phyloP scores from a whole-genome alignment of 1,284 basidiomycete genomes.

The Microbotryum scabiosae region DNA sequence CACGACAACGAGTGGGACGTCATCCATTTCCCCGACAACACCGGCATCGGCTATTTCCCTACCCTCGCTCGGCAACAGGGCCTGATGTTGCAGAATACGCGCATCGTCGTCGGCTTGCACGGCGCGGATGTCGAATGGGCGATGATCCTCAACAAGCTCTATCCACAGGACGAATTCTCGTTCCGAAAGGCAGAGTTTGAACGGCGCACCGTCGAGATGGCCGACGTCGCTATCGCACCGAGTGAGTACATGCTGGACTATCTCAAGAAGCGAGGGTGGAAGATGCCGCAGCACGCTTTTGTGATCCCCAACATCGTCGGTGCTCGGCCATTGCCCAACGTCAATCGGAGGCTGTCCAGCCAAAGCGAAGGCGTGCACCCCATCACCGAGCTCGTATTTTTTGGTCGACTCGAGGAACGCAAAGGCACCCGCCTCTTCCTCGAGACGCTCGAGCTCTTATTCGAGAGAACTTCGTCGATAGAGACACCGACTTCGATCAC shows the following conservation, averaged over 20 bases:
- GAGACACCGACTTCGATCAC: background rate
- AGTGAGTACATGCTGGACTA: slow-evolving; percentile 30
- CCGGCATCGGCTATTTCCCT: slow-evolving; percentile 26
- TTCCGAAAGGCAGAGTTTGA: slow-evolving; percentile 26
- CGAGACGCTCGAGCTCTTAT: slow-evolving; percentile 15
- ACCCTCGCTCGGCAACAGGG: slow-evolving; percentile 20
- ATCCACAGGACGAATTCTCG: slow-evolving; percentile 21
- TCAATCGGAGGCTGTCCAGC: background rate
- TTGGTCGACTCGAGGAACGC: slow-evolving; percentile 30
- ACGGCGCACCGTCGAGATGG: slow-evolving; percentile 21
- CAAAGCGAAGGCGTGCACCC: background rate
- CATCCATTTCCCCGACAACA: slow-evolving; percentile 31
- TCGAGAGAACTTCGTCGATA: background rate
- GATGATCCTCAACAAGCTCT: slow-evolving; percentile 26
- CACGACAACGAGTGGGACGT: slow-evolving; percentile 19
- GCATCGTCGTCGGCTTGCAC: slow-evolving; percentile 28
- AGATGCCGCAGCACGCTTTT: slow-evolving; percentile 8
- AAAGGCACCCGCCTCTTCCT: slow-evolving; percentile 25
- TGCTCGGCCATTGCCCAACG: background rate
- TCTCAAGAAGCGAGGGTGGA: slow-evolving; percentile 15
- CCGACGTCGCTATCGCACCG: slow-evolving; percentile 27
- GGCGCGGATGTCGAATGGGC: slow-evolving; percentile 30
- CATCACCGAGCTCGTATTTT: slow-evolving; percentile 28
- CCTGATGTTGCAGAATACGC: slow-evolving; percentile 13
- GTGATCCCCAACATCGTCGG: slow-evolving; percentile 28